Evolutionary conservation across 1,139 yeast genomes (phyloP).

Genomic region (Yamadazyma conglobata): DNA sequence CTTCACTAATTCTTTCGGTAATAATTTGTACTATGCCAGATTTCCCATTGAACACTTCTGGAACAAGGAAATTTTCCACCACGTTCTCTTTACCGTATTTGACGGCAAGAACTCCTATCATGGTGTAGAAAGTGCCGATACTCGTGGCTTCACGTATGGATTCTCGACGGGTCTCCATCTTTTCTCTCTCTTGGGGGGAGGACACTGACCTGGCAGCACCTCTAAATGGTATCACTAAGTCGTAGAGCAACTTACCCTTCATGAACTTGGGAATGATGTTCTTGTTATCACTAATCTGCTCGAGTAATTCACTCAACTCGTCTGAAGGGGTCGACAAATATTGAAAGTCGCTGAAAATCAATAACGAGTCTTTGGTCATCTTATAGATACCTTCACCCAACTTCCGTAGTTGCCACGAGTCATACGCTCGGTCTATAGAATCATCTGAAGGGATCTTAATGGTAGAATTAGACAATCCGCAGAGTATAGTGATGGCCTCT

Average conservation of each 20-base stretch:
- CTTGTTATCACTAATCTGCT: conserved; percentile 17
- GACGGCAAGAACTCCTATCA: conserved; percentile 34
- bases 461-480: conserved; percentile 20
- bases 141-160: conserved; percentile 24
- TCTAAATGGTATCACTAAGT: conserved; percentile 27
- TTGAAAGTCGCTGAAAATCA: conserved; percentile 24
- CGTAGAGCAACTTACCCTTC: conserved; percentile 28
- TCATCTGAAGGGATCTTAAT: not conserved
- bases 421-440: conserved; percentile 4
- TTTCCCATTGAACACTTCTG: conserved; percentile 28
- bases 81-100: conserved; percentile 26
- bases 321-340: conserved; percentile 26
- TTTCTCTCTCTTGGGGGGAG: conserved; percentile 9
- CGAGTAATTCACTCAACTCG: conserved; percentile 22
- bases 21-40: conserved; percentile 22
- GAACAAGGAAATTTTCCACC: conserved; percentile 24
- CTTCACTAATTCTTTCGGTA: conserved; percentile 6
- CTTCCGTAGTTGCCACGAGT: conserved; percentile 14
- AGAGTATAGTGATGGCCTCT: conserved; percentile 21
- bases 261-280: conserved; percentile 29
- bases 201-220: conserved; percentile 18
- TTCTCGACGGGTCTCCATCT: conserved; percentile 6
- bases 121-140: conserved; percentile 37
- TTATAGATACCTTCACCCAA: conserved; percentile 12
- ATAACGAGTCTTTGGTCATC: conserved; percentile 11